A percentile compares a stretch with the other conserved stretches of the same genome.
Evolutionary conservation across 805 yeast species (phyloP).

Genomic region (Saccharomycopsis guyanensis): DNA sequence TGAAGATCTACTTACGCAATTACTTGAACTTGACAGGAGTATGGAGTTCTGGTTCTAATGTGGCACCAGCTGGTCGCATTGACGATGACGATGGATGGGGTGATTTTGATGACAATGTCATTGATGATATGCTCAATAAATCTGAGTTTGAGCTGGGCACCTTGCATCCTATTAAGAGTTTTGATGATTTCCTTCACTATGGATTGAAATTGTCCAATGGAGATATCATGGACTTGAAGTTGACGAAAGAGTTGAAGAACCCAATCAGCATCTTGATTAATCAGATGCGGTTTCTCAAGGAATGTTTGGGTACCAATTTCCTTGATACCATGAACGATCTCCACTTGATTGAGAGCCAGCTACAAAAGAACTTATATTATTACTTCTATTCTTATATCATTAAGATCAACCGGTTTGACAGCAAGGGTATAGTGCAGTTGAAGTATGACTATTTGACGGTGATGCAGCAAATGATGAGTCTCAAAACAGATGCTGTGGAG

Average conservation of each 20-base stretch:
- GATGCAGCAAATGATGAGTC: slow-evolving; percentile 5
- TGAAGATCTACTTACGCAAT: slow-evolving; percentile 15
- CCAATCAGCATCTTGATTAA: slow-evolving; percentile 13
- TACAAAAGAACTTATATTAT: slow-evolving; percentile 10
- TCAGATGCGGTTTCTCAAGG: slow-evolving; percentile 11
- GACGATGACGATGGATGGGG: slow-evolving; percentile 8
- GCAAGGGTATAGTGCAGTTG: slow-evolving; percentile 9
- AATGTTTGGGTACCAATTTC: slow-evolving; percentile 15
- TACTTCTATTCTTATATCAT: slow-evolving; percentile 18
- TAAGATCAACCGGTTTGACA: slow-evolving; percentile 16
- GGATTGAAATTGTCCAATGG: slow-evolving; percentile 5
- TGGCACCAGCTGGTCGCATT: not conserved
- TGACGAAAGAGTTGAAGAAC: slow-evolving; percentile 10
- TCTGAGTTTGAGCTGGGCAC: not conserved
- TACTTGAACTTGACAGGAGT: slow-evolving; percentile 13
- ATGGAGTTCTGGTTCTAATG: slow-evolving; percentile 5
- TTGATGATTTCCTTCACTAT: slow-evolving; percentile 9
- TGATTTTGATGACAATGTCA: slow-evolving; percentile 5
- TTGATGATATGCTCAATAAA: not conserved
- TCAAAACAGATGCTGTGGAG: not conserved
- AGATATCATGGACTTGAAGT: not conserved
- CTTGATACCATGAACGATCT: slow-evolving; percentile 11
- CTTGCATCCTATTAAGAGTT: slow-evolving; percentile 1
- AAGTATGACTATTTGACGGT: slow-evolving; percentile 16
- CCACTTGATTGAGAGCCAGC: slow-evolving; percentile 7